Evolutionary conservation across 768 basidiomycete genomes (phyloP), one percentile per base, ranked within the genome.

Genomic region (Lactarius indigo): DNA sequence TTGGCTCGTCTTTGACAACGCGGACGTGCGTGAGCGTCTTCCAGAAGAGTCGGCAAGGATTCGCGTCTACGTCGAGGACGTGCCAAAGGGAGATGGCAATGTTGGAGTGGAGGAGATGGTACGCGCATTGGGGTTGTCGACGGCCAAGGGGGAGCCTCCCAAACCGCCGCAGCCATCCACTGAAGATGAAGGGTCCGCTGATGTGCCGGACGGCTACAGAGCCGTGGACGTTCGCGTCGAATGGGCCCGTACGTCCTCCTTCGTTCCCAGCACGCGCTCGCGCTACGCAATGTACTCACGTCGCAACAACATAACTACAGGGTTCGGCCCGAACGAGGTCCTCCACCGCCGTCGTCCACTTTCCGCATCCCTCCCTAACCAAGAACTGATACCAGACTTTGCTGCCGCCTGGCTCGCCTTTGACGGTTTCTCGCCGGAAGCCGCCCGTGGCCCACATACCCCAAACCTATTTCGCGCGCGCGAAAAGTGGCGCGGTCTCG

Each of bases 31-130:
- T 26, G 17, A 61, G 42, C 42, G 35, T 33, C 23, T 65, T 30
- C 68, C 64, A 13, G 61, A 47, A 39, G 26, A n/a, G 17, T 23
- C 10, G 0, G 31, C 18, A 4, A 44, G 20, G 26, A 26, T 70
- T 12, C 31, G 58, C 31, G 30, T 69, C 17, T 23, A 30, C n/a
- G 57, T 70, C n/a, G 7, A 61, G 12, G 63, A 56, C 41, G 4
- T 60, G 12, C 65, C 55, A 7, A 33, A 9, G 8, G 12, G 57
- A 30, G 69, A 69, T 20, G 68, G 64, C 17, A 59, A 69, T 26
- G 52, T 65, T 12, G 69, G 69, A 5, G 10, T 70, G n/a, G 67
- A 68, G 13, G 68, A 65, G 2, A 59, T 70, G 68, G 33, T 65
- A 28, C 67, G 56, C 6, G 66, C 5, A 26, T 26, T 68, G 20